A percentile compares a stretch with the other conserved stretches of the same genome.
phyloP scores from a whole-genome alignment of 352 stramenopile genomes.

The Thraustochytrium sp. region DNA sequence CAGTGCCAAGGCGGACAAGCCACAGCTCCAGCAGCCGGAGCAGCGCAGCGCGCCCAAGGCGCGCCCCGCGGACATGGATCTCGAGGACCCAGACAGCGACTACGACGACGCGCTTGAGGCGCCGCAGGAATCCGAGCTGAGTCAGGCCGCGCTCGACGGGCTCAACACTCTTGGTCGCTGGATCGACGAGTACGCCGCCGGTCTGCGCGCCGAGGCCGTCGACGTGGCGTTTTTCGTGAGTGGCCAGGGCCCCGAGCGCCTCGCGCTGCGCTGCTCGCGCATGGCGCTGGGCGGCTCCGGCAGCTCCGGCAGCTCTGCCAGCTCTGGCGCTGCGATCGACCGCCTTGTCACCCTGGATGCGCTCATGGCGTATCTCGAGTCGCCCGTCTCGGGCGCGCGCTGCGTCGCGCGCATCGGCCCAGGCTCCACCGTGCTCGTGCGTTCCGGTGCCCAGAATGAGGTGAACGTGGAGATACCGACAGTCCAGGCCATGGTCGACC shows the following conservation, averaged over 20 bases:
- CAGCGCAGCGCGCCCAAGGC: not conserved
- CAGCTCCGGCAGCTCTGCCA: too few relatives aligned
- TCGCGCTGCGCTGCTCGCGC: not conserved
- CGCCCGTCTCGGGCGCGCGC: not conserved
- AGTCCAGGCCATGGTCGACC: not conserved
- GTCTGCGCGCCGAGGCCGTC: not conserved
- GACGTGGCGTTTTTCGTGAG: not conserved
- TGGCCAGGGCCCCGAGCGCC: not conserved
- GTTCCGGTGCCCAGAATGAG: not conserved
- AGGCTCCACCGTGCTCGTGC: not conserved
- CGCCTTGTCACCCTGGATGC: not conserved
- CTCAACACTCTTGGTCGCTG: constrained; percentile 21
- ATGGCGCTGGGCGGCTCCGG: not conserved
- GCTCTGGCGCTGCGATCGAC: too few relatives aligned
- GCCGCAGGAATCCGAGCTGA: not conserved
- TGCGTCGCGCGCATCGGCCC: not conserved
- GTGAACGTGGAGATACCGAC: not conserved
- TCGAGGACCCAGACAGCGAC: not conserved
- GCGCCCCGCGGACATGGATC: not conserved
- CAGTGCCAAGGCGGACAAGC: not conserved
- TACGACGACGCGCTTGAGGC: constrained; percentile 15
- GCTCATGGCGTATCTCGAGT: not conserved
- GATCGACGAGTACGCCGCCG: constrained; percentile 28
- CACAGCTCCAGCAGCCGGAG: not conserved
- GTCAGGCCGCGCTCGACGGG: constrained; percentile 4